phyloP scores from a whole-genome alignment of 2,329 filamentous ascomycete species.

The Penicillium sp. region DNA sequence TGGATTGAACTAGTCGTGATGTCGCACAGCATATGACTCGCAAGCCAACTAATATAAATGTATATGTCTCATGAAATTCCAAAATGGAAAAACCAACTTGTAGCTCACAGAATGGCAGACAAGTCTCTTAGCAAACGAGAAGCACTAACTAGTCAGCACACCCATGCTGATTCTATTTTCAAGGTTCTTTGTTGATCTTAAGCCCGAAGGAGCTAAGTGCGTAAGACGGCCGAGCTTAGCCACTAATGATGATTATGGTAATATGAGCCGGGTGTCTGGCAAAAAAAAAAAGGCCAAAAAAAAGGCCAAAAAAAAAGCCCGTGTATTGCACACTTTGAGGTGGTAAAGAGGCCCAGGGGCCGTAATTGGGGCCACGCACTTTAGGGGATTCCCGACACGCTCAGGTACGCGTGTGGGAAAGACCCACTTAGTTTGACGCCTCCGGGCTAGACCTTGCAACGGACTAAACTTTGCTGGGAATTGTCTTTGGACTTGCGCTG shows the following conservation, averaged over 20 bases:
- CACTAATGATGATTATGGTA: constrained; percentile 6
- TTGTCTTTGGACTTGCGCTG: not conserved
- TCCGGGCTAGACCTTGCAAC: constrained; percentile 27
- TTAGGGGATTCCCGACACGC: not conserved
- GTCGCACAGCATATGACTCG: not conserved
- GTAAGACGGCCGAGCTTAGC: not conserved
- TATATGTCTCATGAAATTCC: not conserved
- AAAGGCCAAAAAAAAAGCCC: not conserved
- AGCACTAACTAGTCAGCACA: not conserved
- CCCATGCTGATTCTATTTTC: constrained; percentile 6
- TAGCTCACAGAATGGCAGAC: not conserved
- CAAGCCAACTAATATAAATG: not conserved
- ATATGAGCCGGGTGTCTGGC: constrained; percentile 8
- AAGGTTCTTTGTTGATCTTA: constrained; percentile 16
- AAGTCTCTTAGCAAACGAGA: not conserved
- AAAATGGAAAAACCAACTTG: not conserved
- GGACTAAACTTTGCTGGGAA: constrained; percentile 22
- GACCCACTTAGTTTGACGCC: constrained; percentile 22
- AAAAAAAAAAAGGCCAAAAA: not conserved
- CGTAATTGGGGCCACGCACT: constrained; percentile 14
- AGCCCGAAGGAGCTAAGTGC: constrained; percentile 12
- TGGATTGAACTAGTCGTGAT: not conserved
- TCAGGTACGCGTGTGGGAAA: constrained; percentile 13
- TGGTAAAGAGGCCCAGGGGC: not conserved
- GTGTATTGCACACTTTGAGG: not conserved